Base-by-base conservation (phyloP, 1,284 basidiomycete species). In the Fomitiporia mediterranea region DNA sequence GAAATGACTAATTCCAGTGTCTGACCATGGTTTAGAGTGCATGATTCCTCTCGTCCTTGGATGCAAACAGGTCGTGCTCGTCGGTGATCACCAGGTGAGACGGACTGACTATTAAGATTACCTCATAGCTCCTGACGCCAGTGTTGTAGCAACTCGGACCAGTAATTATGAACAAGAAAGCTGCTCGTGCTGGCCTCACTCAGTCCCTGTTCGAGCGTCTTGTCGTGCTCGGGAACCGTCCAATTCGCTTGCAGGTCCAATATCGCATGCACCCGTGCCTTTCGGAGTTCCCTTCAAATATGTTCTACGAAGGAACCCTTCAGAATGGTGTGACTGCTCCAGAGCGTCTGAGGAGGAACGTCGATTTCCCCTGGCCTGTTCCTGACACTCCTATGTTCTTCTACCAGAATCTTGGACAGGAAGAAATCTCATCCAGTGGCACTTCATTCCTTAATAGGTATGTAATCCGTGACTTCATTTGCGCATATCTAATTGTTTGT, bases 121-220 rank as follows among this genome's bases (percentile, higher is more conserved):
- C 43, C 53, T 43, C 21, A 17, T 15, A 13, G 42, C 17, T 25
- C 39, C 40, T 30, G 48, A n/a, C 30, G 25, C 49, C 46, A 37
- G 25, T 57, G 54, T 35, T 32, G 51, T 68, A 91, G 74, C 97
- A 99, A 80, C 86, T 99, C 48, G 97, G 97, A 1, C 97, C 97
- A 7, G 97, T 98, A 64, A 98, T 99, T 70, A 99, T 99, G 97
- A 99, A 98, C 83, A 99, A 98, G 82, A 98, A 99, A 70, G 97
- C 96, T 0, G 97, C 97, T 0, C 87, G 94, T 13, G 97, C 97
- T 0, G 97, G 97, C 28, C 80, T 99, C 42, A 98, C 94, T 0
- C 95, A 98, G 69, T 98, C 95, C 1, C 84, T 99, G 23, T 99
- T 99, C 67, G 97, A 99, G 71, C 89, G 97, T 37, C 84, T 99